Conservation (phyloP, 768 basidiomycete species). For the Lactarius sanguifluus region DNA sequence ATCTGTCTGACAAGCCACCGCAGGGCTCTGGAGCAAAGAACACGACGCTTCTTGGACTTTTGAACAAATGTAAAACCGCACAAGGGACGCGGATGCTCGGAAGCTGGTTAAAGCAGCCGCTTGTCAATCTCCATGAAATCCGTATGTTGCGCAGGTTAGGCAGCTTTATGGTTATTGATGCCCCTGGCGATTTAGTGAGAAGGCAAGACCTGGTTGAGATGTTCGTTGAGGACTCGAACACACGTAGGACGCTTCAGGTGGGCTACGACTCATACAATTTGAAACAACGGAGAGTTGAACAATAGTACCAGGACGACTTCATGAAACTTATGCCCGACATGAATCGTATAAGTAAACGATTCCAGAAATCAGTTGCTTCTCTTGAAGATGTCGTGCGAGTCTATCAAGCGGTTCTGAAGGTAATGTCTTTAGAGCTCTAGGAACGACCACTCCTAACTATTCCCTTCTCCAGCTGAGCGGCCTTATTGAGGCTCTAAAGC, state of each 20-base stretch:
- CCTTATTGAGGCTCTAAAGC: conserved; percentile 63
- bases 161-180: conserved; percentile 7
- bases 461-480: conserved; percentile 59
- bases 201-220: conserved; percentile 86
- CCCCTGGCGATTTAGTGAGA: conserved; percentile 51
- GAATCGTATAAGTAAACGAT: conserved; percentile 86
- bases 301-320: conserved; percentile 66
- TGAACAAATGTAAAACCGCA: conserved; percentile 95
- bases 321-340: conserved; percentile 93
- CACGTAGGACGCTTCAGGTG: conserved; percentile 74
- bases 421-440: conserved; percentile 33
- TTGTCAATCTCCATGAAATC: conserved; percentile 93
- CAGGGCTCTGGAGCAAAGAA: conserved; percentile 70
- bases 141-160: conserved; percentile 45
- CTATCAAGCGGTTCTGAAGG: conserved; percentile 90
- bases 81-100: conserved; percentile 88
- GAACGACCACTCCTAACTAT: conserved; percentile 2
- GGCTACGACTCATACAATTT: conserved; percentile 16
- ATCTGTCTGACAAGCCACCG: not conserved
- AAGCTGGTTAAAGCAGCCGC: conserved; percentile 93
- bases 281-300: not conserved
- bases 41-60: conserved; percentile 81
- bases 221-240: conserved; percentile 75
- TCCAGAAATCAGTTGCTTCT: conserved; percentile 78
- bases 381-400: conserved; percentile 95